Evolutionary conservation across 176 grass and related monocot genomes (phyloP), one percentile per base, ranked within the genome.

Genomic region (Saccharum officinarum): DNA sequence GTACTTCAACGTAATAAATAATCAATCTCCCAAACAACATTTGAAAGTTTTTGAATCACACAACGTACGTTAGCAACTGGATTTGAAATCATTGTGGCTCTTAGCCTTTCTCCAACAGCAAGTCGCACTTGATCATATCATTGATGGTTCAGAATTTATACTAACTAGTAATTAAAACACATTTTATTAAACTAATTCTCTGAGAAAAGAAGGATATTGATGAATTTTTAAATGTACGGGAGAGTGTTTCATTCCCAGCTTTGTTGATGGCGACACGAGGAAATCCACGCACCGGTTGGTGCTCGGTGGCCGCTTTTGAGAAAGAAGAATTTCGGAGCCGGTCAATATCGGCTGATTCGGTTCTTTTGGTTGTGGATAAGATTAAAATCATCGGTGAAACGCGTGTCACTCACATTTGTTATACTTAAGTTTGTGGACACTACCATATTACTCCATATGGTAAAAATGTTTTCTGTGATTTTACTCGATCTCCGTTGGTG

Each of bases 361-460:
- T 25, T 16, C 37, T 30, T 73, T 60, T 74, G 38, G 37, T 45
- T 13, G 6, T 42, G 76, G 87, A 84, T 80, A 89, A 68, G 46
- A 74, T 37, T 23, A 34, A 76, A 73, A 57, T 55, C 9, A 11
- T 46, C 3, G 4, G 10, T 75, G 60, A 67, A 75, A 60, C 23
- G 33, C 73, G 45, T 12, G 42, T 67, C 25, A 25, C 68, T 41
- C 42, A 18, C 67, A 54, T 52, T 0, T 73, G 31, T 34, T 65
- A 52, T 70, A 26, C 38, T 47, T 47, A 49, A 52, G 22, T 13
- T 41, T 50, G 73, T 83, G 80, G 66, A 67, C 75, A 87, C 45
- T 39, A 10, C 75, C 25, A 20, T n/a, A 82, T 9, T 54, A 17
- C 28, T 72, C 9, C 15, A 81, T 13, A 81, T 13, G 10, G 3